Conservation (phyloP, 495 filamentous ascomycete species). For the Mycothermus thermophilus region DNA sequence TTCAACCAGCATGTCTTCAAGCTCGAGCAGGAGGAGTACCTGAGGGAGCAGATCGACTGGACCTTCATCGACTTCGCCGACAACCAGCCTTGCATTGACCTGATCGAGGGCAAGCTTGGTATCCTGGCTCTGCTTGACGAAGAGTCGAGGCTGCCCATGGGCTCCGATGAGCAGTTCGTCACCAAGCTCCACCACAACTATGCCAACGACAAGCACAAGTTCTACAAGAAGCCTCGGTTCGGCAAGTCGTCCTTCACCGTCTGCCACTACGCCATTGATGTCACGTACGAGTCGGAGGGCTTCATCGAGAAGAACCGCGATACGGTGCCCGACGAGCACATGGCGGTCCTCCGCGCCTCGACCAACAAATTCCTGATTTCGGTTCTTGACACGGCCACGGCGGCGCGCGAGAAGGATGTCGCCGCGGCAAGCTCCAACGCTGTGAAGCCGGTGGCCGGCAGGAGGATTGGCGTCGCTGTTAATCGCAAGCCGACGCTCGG, state of each 20-base stretch:
- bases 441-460: slow-evolving; percentile 57
- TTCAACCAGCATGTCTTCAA: slow-evolving; percentile 99
- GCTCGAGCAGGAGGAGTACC: slow-evolving; percentile 96
- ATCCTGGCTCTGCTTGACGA: slow-evolving; percentile 88
- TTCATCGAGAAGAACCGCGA: slow-evolving; percentile 99
- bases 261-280: slow-evolving; percentile 96
- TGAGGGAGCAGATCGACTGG: slow-evolving; percentile 95
- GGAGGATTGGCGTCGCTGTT: slow-evolving; percentile 78
- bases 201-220: slow-evolving; percentile 79
- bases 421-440: slow-evolving; percentile 52
- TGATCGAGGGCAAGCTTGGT: slow-evolving; percentile 94
- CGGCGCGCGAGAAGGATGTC: slow-evolving; percentile 78
- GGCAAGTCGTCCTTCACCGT: slow-evolving; percentile 97
- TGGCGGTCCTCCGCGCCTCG: slow-evolving; percentile 76
- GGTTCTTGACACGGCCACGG: slow-evolving; percentile 72
- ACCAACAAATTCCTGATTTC: slow-evolving; percentile 75
- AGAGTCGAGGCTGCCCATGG: slow-evolving; percentile 92
- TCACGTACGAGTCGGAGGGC: slow-evolving; percentile 98
- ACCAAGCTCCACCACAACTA: slow-evolving; percentile 96
- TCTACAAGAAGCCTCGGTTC: slow-evolving; percentile 96
- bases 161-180: slow-evolving; percentile 93
- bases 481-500: slow-evolving; percentile 94
- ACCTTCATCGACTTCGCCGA: slow-evolving; percentile 99
- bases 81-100: slow-evolving; percentile 98
- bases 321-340: slow-evolving; percentile 95